Evolutionary conservation across 148 eudicot genomes (phyloP).

Genomic region (Rheum nobile): DNA sequence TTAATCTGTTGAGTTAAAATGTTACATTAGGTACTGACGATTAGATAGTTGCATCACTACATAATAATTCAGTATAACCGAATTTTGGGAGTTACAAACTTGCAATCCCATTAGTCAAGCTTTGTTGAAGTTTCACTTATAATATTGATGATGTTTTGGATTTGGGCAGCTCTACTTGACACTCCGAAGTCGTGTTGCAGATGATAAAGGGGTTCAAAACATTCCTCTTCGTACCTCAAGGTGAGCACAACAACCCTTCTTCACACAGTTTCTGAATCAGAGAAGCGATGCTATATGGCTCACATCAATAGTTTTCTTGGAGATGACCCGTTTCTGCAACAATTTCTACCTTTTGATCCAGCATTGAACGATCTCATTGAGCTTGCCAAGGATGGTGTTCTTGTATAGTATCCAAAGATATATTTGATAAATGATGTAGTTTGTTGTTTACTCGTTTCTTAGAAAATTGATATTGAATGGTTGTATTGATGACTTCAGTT

Average conservation of each 20-base stretch:
- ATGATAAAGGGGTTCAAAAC: constrained; percentile 53
- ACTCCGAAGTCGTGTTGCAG: constrained; percentile 62
- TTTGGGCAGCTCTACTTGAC: constrained; percentile 54
- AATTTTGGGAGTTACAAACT: constrained; percentile 14
- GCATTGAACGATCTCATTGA: constrained; percentile 59
- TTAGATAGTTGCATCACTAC: background rate
- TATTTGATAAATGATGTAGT: background rate
- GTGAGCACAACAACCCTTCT: constrained; percentile 83
- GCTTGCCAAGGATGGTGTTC: constrained; percentile 94
- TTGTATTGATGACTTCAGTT: constrained; percentile 9
- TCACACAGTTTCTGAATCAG: constrained; percentile 74
- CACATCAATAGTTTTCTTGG: constrained; percentile 87
- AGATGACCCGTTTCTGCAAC: constrained; percentile 88
- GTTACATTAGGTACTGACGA: background rate
- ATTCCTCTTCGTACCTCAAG: constrained; percentile 69
- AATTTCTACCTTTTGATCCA: constrained; percentile 83
- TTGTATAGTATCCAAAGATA: constrained; percentile 50
- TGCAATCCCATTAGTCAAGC: background rate
- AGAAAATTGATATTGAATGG: background rate
- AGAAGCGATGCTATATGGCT: constrained; percentile 79
- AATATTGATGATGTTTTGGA: background rate
- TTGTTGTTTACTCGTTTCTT: background rate
- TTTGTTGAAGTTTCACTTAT: background rate
- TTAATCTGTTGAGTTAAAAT: background rate
- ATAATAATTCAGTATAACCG: background rate